Evolutionary conservation across 805 yeast species (phyloP).

Genomic region (Yarrowia hollandica): DNA sequence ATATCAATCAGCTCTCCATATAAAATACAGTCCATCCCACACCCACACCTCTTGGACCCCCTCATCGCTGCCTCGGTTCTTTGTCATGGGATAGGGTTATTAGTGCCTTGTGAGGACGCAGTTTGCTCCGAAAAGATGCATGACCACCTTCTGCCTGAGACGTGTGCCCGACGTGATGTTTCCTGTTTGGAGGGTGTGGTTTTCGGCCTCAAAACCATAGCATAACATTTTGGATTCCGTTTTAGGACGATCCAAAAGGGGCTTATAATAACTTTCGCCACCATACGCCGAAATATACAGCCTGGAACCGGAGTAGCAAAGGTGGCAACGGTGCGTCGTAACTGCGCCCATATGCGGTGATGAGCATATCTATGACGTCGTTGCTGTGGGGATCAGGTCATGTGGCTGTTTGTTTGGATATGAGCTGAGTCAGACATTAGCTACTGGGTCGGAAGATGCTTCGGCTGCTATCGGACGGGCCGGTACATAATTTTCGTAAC

Average conservation of each 20-base stretch:
- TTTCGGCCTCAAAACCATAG: too few relatives aligned
- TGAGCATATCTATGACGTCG: slow-evolving; percentile 4
- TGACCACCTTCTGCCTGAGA: not conserved
- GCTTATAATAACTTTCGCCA: not conserved
- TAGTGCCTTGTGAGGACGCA: not conserved
- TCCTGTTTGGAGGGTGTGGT: not conserved
- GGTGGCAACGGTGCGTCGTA: not conserved
- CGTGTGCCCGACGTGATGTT: not conserved
- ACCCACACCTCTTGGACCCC: too few relatives aligned
- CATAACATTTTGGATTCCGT: too few relatives aligned
- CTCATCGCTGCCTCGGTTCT: not conserved
- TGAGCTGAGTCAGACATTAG: slow-evolving; percentile 7
- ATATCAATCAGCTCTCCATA: too few relatives aligned
- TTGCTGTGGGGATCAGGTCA: slow-evolving; percentile 1
- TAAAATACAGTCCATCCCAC: too few relatives aligned
- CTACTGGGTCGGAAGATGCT: too few relatives aligned
- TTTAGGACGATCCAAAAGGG: too few relatives aligned
- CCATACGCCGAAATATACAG: not conserved
- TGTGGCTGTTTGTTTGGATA: not conserved
- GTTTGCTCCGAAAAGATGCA: slow-evolving; percentile 19
- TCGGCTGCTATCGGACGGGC: too few relatives aligned
- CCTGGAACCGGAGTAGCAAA: too few relatives aligned
- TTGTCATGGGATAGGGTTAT: slow-evolving; percentile 4
- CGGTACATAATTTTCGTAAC: too few relatives aligned
- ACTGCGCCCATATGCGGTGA: not conserved